A percentile compares a stretch with the other conserved stretches of the same genome.
Conservation (phyloP, 257 asterid genomes). For the Solanum boliviense region DNA sequence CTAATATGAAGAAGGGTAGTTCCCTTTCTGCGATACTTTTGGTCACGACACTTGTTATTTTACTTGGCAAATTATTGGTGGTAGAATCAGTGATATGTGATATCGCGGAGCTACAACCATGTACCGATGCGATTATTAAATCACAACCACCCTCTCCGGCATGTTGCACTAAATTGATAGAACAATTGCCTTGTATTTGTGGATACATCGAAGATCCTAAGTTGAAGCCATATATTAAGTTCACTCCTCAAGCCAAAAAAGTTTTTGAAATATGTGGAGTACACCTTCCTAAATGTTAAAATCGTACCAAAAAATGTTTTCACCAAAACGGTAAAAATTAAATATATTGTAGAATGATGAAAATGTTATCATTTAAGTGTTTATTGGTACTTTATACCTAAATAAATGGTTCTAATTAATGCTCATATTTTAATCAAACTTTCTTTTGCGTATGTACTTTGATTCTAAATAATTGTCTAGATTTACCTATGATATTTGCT, state of each 20-base stretch:
- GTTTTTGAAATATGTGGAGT: slow-evolving; percentile 9
- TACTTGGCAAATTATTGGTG: background rate
- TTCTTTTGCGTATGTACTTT: background rate
- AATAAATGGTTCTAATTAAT: background rate
- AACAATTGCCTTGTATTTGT: slow-evolving; percentile 23
- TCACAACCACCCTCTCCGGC: background rate
- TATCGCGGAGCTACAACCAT: background rate
- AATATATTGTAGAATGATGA: background rate
- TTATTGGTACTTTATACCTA: background rate
- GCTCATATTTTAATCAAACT: background rate
- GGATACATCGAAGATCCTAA: slow-evolving; percentile 7
- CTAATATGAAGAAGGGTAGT: background rate
- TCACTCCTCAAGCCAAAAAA: slow-evolving; percentile 10
- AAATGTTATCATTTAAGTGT: background rate
- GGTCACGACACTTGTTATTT: background rate
- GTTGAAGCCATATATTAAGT: background rate
- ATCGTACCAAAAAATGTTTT: background rate
- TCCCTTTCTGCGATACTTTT: background rate
- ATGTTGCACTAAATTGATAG: slow-evolving; percentile 14
- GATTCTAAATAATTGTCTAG: background rate
- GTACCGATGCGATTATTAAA: background rate
- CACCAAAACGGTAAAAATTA: background rate
- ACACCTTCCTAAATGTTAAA: background rate
- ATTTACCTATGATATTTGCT: background rate
- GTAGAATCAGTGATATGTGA: slow-evolving; percentile 8